Conservation (phyloP, 2,329 filamentous ascomycete species). For the Penicillium sp. region DNA sequence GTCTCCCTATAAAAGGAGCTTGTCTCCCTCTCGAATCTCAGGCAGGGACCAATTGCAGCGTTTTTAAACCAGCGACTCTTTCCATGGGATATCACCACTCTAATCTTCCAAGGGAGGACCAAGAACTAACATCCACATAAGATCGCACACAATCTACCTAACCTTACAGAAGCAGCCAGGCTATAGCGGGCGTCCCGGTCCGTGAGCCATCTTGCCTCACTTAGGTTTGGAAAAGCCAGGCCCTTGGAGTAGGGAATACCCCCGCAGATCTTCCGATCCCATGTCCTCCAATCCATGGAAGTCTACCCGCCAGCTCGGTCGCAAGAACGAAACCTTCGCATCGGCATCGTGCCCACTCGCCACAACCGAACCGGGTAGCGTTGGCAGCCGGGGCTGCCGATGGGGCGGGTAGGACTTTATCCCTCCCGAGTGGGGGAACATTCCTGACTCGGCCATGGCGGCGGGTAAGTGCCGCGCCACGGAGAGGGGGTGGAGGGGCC, state of each 20-base stretch:
- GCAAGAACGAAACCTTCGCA: neutral
- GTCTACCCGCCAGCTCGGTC: neutral
- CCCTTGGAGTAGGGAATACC: neutral
- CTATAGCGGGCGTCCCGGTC: no score
- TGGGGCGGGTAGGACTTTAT: slow-evolving; percentile 3
- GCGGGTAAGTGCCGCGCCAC: neutral
- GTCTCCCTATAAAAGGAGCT: neutral
- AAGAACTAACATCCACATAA: neutral
- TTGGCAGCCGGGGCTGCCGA: neutral
- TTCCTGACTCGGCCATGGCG: neutral
- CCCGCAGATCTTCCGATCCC: neutral
- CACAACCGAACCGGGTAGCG: slow-evolving; percentile 5
- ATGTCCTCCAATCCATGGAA: no score
- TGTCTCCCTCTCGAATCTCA: neutral
- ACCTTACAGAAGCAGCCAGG: no score
- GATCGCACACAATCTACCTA: neutral
- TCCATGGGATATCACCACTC: neutral
- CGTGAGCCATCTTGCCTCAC: no score
- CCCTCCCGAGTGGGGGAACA: slow-evolving; percentile 4
- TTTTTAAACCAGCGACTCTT: neutral
- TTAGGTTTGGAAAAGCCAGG: neutral
- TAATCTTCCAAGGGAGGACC: neutral
- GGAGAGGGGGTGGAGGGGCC: neutral
- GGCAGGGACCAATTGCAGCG: no score
- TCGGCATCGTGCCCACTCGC: slow-evolving; percentile 8